A percentile compares a stretch with the other conserved stretches of the same genome.
These are phyloP conservation scores for Nothopassalora personata DNA, from an alignment of 2,329 filamentous ascomycete species.

Conservation along the genomic window DNA sequence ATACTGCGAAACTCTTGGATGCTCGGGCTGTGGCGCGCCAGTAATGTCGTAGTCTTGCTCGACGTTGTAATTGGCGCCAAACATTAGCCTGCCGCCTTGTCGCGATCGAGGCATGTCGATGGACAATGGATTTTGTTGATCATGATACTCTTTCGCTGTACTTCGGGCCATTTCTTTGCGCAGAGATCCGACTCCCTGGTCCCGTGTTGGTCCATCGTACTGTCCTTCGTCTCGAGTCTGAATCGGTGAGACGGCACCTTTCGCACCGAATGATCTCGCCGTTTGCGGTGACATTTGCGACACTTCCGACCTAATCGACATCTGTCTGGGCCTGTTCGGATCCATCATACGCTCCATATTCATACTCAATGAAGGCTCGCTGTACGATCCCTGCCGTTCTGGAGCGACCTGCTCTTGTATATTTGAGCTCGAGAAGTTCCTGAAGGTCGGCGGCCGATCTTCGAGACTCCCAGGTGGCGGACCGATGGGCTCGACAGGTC, in stretches of 20 bases:
- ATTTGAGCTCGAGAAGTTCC: conserved; percentile 7
- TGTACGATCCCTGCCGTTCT: background rate
- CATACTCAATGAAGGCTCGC: background rate
- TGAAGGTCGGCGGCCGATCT: background rate
- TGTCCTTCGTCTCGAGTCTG: conserved; percentile 4
- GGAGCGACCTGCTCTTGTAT: background rate
- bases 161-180: conserved; percentile 20
- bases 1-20: background rate
- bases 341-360: conserved; percentile 1
- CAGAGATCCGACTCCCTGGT: conserved; percentile 14
- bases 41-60: background rate
- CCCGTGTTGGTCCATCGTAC: background rate
- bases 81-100: background rate
- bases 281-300: conserved; percentile 5
- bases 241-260: conserved; percentile 13
- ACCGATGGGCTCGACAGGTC: conserved; percentile 17
- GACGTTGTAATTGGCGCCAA: background rate
- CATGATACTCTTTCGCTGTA: conserved; percentile 23
- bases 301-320: conserved; percentile 12
- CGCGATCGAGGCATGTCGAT: conserved; percentile 17
- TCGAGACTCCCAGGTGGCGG: conserved; percentile 11
- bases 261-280: conserved; percentile 12
- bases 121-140: conserved; percentile 29
- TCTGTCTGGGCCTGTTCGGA: background rate
- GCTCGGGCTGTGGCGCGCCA: background rate